These are phyloP conservation scores for Lasiodiplodia hormozganensis DNA, from an alignment of 2,329 filamentous ascomycete genomes.

Conservation along the genomic window DNA sequence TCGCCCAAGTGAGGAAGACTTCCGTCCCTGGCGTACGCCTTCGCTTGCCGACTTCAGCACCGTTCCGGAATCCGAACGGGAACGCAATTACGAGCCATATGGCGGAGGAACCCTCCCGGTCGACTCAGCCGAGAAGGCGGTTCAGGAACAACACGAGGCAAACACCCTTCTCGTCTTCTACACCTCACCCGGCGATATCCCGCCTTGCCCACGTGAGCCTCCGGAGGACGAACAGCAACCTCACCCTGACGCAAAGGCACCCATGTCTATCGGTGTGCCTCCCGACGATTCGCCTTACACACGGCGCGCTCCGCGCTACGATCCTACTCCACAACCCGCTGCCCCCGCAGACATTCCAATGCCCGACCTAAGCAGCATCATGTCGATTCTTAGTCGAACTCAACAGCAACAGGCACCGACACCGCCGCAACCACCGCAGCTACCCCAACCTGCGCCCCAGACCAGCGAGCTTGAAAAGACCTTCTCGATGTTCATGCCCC, in stretches of 20 bases:
- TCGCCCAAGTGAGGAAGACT: slow-evolving; percentile 54
- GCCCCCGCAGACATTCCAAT: neutral
- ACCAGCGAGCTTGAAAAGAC: slow-evolving; percentile 29
- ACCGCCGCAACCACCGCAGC: slow-evolving; percentile 32
- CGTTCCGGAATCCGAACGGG: slow-evolving; percentile 49
- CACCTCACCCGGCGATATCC: slow-evolving; percentile 52
- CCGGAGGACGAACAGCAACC: slow-evolving; percentile 41
- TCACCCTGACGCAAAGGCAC: slow-evolving; percentile 25
- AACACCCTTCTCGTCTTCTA: slow-evolving; percentile 57
- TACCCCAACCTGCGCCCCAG: slow-evolving; percentile 31
- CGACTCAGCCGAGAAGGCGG: slow-evolving; percentile 50
- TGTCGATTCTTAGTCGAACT: slow-evolving; percentile 22
- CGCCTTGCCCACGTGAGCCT: slow-evolving; percentile 55
- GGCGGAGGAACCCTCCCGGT: slow-evolving; percentile 52
- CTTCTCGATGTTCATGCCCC: slow-evolving; percentile 29
- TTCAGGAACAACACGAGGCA: slow-evolving; percentile 54
- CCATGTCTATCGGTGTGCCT: slow-evolving; percentile 49
- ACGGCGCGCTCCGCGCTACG: slow-evolving; percentile 31
- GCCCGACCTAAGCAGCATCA: slow-evolving; percentile 23
- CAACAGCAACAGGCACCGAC: slow-evolving; percentile 33
- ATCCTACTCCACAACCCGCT: slow-evolving; percentile 33
- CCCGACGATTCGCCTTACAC: slow-evolving; percentile 35
- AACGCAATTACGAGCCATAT: slow-evolving; percentile 53
- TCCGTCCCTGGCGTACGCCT: slow-evolving; percentile 42
- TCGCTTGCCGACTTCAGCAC: slow-evolving; percentile 52